Evolutionary conservation across 148 eudicot species (phyloP).

Genomic region (Chenopodium album): DNA sequence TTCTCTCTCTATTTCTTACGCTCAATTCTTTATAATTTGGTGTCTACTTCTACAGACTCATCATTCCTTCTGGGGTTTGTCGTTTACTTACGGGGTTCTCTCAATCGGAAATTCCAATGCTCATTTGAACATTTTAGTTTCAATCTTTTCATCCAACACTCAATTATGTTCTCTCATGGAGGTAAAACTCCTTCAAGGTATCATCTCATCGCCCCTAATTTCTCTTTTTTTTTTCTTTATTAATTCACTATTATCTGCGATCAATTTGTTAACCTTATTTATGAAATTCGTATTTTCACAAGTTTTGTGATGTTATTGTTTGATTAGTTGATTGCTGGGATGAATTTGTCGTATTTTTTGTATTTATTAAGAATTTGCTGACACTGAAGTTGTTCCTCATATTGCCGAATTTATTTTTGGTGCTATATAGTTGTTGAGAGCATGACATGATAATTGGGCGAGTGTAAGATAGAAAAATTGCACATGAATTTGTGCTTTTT

Average conservation of each 20-base stretch:
- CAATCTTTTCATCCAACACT: not conserved
- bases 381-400: too few species aligned
- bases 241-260: not conserved
- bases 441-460: not conserved
- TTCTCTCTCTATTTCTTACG: too few species aligned
- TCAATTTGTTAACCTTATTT: conserved; percentile 5
- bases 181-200: conserved; percentile 64
- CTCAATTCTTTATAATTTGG: too few species aligned
- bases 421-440: not conserved
- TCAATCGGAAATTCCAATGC: conserved; percentile 3
- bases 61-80: not conserved
- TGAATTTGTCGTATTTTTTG: too few species aligned
- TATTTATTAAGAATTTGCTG: too few species aligned
- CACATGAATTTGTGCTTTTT: not conserved
- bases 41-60: not conserved
- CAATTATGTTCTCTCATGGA: conserved; percentile 42
- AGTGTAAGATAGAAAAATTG: not conserved
- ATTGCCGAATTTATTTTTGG: not conserved
- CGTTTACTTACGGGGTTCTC: not conserved
- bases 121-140: not conserved
- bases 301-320: too few species aligned
- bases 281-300: too few species aligned
- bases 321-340: too few species aligned
- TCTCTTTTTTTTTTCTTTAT: not conserved
- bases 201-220: conserved; percentile 1